Conservation (phyloP, 2,329 filamentous ascomycete genomes). For the Arthrinium puccinioides region DNA sequence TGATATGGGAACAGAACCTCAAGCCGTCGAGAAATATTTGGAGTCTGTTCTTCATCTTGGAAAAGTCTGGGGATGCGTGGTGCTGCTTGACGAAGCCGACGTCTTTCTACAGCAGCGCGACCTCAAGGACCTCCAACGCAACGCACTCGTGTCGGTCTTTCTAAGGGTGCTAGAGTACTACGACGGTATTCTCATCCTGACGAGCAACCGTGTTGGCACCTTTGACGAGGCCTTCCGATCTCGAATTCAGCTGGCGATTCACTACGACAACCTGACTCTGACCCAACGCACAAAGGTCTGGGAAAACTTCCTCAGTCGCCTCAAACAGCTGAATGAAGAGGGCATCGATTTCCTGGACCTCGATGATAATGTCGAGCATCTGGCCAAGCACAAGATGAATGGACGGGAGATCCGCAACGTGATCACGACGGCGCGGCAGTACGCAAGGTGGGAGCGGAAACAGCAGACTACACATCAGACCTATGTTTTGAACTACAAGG, state of each 20-base stretch:
- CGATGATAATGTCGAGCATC: not conserved
- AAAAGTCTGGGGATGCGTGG: not conserved
- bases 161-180: slow-evolving; percentile 21
- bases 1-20: slow-evolving; percentile 3
- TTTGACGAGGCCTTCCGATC: slow-evolving; percentile 18
- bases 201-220: slow-evolving; percentile 23
- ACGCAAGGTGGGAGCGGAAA: slow-evolving; percentile 9
- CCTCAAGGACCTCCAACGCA: not conserved
- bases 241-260: slow-evolving; percentile 20
- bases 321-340: slow-evolving; percentile 11
- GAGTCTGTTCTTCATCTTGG: not conserved
- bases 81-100: slow-evolving; percentile 1
- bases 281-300: not conserved
- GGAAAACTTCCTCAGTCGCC: not conserved
- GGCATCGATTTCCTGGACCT: not conserved
- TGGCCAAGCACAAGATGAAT: slow-evolving; percentile 19
- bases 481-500: slow-evolving; percentile 2
- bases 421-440: slow-evolving; percentile 16
- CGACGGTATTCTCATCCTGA: slow-evolving; percentile 27
- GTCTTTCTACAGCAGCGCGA: not conserved
- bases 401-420: slow-evolving; percentile 32
- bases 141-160: slow-evolving; percentile 1
- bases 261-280: slow-evolving; percentile 15
- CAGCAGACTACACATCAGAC: not conserved
- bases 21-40: not conserved